phyloP scores from a whole-genome alignment of 345 rosid species.

The Ceriops decandra region DNA sequence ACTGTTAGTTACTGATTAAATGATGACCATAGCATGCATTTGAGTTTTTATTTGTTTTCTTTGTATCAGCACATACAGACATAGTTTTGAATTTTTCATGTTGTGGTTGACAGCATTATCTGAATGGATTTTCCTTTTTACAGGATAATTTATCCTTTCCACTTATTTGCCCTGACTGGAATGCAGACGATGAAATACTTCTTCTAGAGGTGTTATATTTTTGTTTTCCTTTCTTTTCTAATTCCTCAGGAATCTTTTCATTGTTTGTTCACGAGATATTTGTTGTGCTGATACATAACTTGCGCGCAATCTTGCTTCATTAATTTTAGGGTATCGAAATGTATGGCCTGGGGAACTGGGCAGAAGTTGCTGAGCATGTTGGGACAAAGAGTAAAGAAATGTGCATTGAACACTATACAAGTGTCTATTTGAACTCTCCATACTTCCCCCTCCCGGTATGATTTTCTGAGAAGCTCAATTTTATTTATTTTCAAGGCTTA shows the following conservation, averaged over 20 bases:
- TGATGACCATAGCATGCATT: no score
- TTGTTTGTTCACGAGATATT: not conserved
- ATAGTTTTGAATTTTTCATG: slow-evolving; percentile 1
- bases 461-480: slow-evolving; percentile 14
- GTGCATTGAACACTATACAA: slow-evolving; percentile 75
- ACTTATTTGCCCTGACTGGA: slow-evolving; percentile 91
- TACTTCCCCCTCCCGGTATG: slow-evolving; percentile 92
- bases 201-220: slow-evolving; percentile 69
- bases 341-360: slow-evolving; percentile 97
- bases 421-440: slow-evolving; percentile 74
- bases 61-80: not conserved
- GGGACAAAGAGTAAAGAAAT: slow-evolving; percentile 92
- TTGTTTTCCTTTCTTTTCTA: not conserved
- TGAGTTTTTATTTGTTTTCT: not conserved
- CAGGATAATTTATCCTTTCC: slow-evolving; percentile 91
- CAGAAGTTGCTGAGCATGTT: slow-evolving; percentile 94
- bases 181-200: slow-evolving; percentile 95
- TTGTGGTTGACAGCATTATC: not conserved
- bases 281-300: not conserved
- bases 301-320: slow-evolving; percentile 5
- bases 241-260: no score
- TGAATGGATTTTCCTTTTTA: slow-evolving; percentile 15
- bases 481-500: not conserved
- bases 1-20: no score
- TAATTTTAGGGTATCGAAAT: slow-evolving; percentile 84